These are phyloP conservation scores for Lathyrus oleraceus DNA, from an alignment of 306 rosid species.

Conservation along the genomic window DNA sequence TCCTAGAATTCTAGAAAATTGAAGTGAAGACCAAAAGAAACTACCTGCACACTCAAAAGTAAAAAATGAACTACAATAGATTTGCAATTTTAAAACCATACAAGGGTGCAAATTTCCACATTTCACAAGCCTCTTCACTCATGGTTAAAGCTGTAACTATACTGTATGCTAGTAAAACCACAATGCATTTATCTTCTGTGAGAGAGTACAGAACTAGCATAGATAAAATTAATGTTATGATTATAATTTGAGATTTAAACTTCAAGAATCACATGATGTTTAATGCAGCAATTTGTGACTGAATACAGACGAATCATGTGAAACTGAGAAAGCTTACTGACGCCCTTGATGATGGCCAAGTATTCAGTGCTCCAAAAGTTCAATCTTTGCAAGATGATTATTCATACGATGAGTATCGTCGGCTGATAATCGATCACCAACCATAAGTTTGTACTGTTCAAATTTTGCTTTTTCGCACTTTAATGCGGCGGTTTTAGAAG, in stretches of 20 bases:
- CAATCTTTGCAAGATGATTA: slow-evolving; percentile 57
- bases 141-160: slow-evolving; percentile 8
- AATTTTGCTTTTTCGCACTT: slow-evolving; percentile 73
- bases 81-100: background rate
- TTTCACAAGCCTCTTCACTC: slow-evolving; percentile 26
- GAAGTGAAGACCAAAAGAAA: too few species aligned
- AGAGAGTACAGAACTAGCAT: background rate
- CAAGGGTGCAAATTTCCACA: slow-evolving; percentile 12
- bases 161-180: slow-evolving; percentile 5
- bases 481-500: slow-evolving; percentile 64
- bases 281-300: slow-evolving; percentile 12
- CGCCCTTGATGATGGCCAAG: slow-evolving; percentile 1
- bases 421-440: slow-evolving; percentile 52
- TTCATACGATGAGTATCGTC: slow-evolving; percentile 62
- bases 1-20: too few species aligned
- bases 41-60: too few species aligned
- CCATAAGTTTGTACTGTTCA: slow-evolving; percentile 66
- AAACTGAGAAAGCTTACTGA: slow-evolving; percentile 7
- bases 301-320: background rate
- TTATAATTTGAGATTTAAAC: background rate
- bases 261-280: background rate
- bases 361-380: slow-evolving; percentile 62
- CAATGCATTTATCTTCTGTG: background rate
- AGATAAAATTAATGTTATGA: background rate
- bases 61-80: background rate